phyloP scores from a whole-genome alignment of 2,329 filamentous ascomycete species.

The Massarina eburnea region DNA sequence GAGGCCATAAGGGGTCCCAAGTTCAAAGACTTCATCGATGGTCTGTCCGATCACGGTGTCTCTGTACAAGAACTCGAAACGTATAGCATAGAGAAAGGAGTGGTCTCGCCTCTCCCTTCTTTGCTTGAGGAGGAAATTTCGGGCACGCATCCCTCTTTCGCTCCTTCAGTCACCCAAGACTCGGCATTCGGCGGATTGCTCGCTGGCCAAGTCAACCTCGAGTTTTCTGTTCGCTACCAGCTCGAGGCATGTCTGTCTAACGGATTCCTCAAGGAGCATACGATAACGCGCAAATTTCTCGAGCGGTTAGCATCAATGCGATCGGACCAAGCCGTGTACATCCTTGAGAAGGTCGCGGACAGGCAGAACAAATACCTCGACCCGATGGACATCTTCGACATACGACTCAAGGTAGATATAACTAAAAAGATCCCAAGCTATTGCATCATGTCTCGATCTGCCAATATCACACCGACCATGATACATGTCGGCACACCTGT shows the following conservation, averaged over 20 bases:
- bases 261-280: conserved; percentile 74
- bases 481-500: conserved; percentile 76
- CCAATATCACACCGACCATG: conserved; percentile 79
- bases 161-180: conserved; percentile 1
- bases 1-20: conserved; percentile 30
- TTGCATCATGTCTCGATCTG: conserved; percentile 75
- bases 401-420: conserved; percentile 31
- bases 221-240: conserved; percentile 79
- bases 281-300: conserved; percentile 69
- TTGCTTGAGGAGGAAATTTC: conserved; percentile 34
- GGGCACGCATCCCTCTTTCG: conserved; percentile 25
- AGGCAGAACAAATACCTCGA: conserved; percentile 63
- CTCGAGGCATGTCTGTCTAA: conserved; percentile 91
- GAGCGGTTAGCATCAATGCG: conserved; percentile 58
- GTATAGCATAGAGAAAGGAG: conserved; percentile 45
- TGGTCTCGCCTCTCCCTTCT: conserved; percentile 19
- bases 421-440: conserved; percentile 63
- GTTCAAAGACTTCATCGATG: conserved; percentile 52
- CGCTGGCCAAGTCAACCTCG: conserved; percentile 25
- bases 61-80: conserved; percentile 46
- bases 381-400: conserved; percentile 72
- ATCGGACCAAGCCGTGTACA: conserved; percentile 58
- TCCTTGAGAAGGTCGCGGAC: conserved; percentile 75
- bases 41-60: conserved; percentile 75
- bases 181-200: conserved; percentile 36